Conservation (phyloP, 306 rosid species). For the Vigna mungo region DNA sequence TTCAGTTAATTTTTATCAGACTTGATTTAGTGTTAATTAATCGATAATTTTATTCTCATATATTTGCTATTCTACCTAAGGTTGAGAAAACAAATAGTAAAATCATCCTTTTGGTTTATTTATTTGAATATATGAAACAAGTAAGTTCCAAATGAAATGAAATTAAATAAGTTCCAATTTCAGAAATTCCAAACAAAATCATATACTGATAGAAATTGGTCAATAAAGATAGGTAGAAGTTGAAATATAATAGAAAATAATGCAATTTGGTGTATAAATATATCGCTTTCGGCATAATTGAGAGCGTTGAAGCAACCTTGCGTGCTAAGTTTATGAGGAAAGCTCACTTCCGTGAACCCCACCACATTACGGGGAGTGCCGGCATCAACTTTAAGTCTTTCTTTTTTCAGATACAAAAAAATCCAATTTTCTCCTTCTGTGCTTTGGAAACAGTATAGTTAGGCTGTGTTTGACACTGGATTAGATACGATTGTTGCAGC, state of each 20-base stretch:
- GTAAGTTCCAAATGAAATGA: not conserved
- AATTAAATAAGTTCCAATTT: not conserved
- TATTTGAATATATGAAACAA: not conserved
- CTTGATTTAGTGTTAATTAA: not conserved
- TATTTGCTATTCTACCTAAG: not conserved
- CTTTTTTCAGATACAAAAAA: not conserved
- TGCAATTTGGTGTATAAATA: constrained; percentile 23
- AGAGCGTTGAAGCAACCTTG: constrained; percentile 49
- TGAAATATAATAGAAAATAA: constrained; percentile 18
- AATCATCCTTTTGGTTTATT: not conserved
- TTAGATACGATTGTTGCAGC: not conserved
- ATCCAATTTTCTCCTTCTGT: constrained; percentile 6
- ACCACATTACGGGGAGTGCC: constrained; percentile 37
- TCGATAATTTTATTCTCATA: not conserved
- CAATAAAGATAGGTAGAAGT: constrained; percentile 39
- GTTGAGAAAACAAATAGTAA: not conserved
- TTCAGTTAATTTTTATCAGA: not conserved
- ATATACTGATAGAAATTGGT: not conserved
- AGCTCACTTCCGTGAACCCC: constrained; percentile 35
- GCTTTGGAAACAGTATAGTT: not conserved
- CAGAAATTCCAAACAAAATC: not conserved
- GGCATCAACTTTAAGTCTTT: constrained; percentile 33
- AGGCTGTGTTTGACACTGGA: constrained; percentile 30
- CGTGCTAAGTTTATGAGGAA: constrained; percentile 57
- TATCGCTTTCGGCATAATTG: constrained; percentile 61